Percentiles rank a stretch among this genome's conserved stretches.
phyloP scores from a whole-genome alignment of 176 grass and related monocot species.

The Eragrostis curvula region DNA sequence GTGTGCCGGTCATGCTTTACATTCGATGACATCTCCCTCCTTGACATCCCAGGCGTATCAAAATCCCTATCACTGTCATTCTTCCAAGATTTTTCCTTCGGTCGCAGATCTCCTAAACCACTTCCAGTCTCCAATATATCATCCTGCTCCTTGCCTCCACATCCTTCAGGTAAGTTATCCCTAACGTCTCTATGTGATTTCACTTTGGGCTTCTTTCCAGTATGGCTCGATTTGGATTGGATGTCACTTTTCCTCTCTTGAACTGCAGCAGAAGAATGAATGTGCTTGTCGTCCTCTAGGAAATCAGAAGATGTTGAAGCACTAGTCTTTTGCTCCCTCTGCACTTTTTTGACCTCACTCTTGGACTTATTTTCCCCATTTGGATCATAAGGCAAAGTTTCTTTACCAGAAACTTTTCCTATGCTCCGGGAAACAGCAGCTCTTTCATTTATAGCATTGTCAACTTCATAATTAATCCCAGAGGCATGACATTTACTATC shows the following conservation, averaged over 20 bases:
- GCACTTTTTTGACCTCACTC: slow-evolving; percentile 61
- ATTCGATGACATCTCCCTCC: slow-evolving; percentile 56
- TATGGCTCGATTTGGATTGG: slow-evolving; percentile 55
- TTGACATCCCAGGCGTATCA: slow-evolving; percentile 49
- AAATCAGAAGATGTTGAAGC: slow-evolving; percentile 52
- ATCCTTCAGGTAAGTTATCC: slow-evolving; percentile 42
- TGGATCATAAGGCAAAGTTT: slow-evolving; percentile 48
- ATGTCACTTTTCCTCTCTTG: slow-evolving; percentile 68
- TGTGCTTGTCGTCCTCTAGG: slow-evolving; percentile 45
- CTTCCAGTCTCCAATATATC: slow-evolving; percentile 57
- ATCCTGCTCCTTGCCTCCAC: slow-evolving; percentile 32
- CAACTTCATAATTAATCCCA: slow-evolving; percentile 57
- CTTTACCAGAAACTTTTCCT: slow-evolving; percentile 54
- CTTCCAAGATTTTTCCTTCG: slow-evolving; percentile 57
- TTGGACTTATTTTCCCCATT: slow-evolving; percentile 53
- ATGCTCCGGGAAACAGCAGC: slow-evolving; percentile 45
- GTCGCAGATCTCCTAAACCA: slow-evolving; percentile 47
- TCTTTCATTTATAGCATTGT: slow-evolving; percentile 56
- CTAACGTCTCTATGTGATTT: slow-evolving; percentile 59
- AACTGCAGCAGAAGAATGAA: slow-evolving; percentile 47
- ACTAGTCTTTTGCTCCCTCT: slow-evolving; percentile 62
- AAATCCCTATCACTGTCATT: slow-evolving; percentile 59
- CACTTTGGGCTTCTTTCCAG: slow-evolving; percentile 62
- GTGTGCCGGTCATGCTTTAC: slow-evolving; percentile 55
- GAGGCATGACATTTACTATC: slow-evolving; percentile 51